Percentiles rank a stretch among this genome's conserved stretches.
Conservation (phyloP, 495 filamentous ascomycete genomes). For the Neurospora sp. region DNA sequence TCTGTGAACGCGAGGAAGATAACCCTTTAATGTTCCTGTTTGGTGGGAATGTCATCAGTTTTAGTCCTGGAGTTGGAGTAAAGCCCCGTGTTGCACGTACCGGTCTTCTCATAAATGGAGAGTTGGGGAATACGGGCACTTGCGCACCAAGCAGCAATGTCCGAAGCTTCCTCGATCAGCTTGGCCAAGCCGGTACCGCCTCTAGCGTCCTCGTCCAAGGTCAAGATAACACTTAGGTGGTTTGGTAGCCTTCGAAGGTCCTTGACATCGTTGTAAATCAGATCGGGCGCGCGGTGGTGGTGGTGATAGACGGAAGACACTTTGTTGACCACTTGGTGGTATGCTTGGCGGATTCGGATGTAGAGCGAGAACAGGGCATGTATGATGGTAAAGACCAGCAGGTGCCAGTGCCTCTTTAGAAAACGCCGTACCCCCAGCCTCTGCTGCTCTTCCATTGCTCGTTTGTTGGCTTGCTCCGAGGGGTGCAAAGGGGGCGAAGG, state of each 20-base stretch:
- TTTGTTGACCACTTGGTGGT: slow-evolving; percentile 64
- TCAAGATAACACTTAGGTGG: slow-evolving; percentile 82
- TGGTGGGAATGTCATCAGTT: background rate
- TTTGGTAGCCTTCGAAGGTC: slow-evolving; percentile 59
- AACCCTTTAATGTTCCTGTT: slow-evolving; percentile 77
- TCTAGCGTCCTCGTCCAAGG: slow-evolving; percentile 56
- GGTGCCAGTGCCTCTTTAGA: slow-evolving; percentile 53
- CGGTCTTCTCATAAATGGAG: slow-evolving; percentile 84
- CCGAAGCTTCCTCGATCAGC: slow-evolving; percentile 79
- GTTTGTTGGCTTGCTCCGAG: slow-evolving; percentile 10
- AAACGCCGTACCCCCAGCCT: slow-evolving; percentile 55
- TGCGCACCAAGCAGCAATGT: slow-evolving; percentile 85
- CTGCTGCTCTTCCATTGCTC: slow-evolving; percentile 17
- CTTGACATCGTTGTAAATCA: slow-evolving; percentile 82
- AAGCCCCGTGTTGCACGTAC: slow-evolving; percentile 34
- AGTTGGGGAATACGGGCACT: slow-evolving; percentile 75
- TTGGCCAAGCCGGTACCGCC: slow-evolving; percentile 61
- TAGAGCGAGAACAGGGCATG: slow-evolving; percentile 81
- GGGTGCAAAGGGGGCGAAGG: slow-evolving; percentile 43
- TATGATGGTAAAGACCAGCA: slow-evolving; percentile 58
- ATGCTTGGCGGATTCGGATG: slow-evolving; percentile 67
- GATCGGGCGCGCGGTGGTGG: slow-evolving; percentile 86
- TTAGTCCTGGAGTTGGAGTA: background rate
- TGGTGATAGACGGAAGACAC: slow-evolving; percentile 74
- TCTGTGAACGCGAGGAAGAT: slow-evolving; percentile 66